A percentile compares a stretch with the other conserved stretches of the same genome.
Evolutionary conservation across 768 basidiomycete genomes (phyloP).

Genomic region (Xerocomellus amylosporus): DNA sequence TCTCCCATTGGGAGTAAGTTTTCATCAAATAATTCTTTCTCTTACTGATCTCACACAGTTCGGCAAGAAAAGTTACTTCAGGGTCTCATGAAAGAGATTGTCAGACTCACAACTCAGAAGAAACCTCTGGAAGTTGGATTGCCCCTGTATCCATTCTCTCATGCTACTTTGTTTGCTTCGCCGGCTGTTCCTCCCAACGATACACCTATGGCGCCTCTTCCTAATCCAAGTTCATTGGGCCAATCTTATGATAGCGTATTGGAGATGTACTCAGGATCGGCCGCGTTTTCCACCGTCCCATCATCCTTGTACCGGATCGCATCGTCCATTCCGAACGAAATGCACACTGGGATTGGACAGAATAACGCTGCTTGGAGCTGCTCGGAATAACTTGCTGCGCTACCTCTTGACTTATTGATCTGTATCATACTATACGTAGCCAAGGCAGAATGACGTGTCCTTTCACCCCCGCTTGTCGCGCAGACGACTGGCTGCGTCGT

Average conservation of each 20-base stretch:
- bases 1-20: slow-evolving; percentile 81
- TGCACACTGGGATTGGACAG: slow-evolving; percentile 4
- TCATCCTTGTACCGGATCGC: slow-evolving; percentile 3
- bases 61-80: slow-evolving; percentile 83
- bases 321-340: slow-evolving; percentile 8
- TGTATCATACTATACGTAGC: slow-evolving; percentile 6
- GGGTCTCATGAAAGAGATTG: slow-evolving; percentile 81
- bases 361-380: slow-evolving; percentile 6
- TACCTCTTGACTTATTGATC: slow-evolving; percentile 3
- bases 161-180: slow-evolving; percentile 57
- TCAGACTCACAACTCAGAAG: slow-evolving; percentile 77
- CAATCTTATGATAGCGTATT: slow-evolving; percentile 6
- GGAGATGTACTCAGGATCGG: slow-evolving; percentile 9
- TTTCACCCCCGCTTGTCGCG: neutral
- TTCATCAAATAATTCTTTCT: neutral
- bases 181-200: slow-evolving; percentile 37
- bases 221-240: slow-evolving; percentile 19
- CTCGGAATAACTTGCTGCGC: slow-evolving; percentile 3
- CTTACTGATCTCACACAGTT: slow-evolving; percentile 40
- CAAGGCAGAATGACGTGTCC: neutral
- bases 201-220: slow-evolving; percentile 29
- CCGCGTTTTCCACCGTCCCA: neutral
- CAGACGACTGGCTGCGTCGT: neutral
- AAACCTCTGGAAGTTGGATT: slow-evolving; percentile 77
- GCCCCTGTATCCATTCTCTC: slow-evolving; percentile 81